Evolutionary conservation across 257 asterid genomes (phyloP), one percentile per base, ranked within the genome.

Genomic region (Oldenlandia corymbosa): DNA sequence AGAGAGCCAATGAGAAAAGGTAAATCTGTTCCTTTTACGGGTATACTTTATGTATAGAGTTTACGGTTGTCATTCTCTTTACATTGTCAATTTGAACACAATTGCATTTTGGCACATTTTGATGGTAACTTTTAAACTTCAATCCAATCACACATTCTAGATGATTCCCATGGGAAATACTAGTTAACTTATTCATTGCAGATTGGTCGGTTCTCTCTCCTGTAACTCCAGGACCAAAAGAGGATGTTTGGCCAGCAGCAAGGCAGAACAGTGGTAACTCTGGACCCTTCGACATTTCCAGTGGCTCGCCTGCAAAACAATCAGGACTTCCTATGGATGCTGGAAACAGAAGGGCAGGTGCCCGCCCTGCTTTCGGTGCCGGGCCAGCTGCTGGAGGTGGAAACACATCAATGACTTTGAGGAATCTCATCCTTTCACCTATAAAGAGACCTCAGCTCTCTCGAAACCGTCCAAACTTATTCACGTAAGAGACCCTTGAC

Each of bases 221-320:
- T 82, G 85, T 85, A 79, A 92, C 99, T 82, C 99, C 99, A 89
- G 99, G 99, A 76, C 93, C 90, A 56, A 81, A 85, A 81, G 96
- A 89, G 36, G 96, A 85, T 69, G 66, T 85, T 70, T 92, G 99
- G 99, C 75, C 75, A 39, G 75, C 88, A 66, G 66, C 82, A 67
- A 75, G 91, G 68, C 92, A 75, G 78, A 85, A 84, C 80, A 76
- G 74, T 62, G 73, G 88, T 18, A 81, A 76, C 79, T 77, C 89
- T 56, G 84, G 87, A 58, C 82, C 90, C 41, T 88, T 82, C 37
- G 86, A 84, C 76, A 65, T 84, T 48, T 76, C 90, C 36, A 79
- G 82, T 60, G 87, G 79, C 70, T 81, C 96, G 51, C 96, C 91
- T 28, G 83, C 69, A 60, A 89, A 83, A 70, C 91, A 77, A 66